A percentile compares a stretch with the other conserved stretches of the same genome.
Conservation (phyloP, 2,329 filamentous ascomycete species). For the Ophiostoma montium region DNA sequence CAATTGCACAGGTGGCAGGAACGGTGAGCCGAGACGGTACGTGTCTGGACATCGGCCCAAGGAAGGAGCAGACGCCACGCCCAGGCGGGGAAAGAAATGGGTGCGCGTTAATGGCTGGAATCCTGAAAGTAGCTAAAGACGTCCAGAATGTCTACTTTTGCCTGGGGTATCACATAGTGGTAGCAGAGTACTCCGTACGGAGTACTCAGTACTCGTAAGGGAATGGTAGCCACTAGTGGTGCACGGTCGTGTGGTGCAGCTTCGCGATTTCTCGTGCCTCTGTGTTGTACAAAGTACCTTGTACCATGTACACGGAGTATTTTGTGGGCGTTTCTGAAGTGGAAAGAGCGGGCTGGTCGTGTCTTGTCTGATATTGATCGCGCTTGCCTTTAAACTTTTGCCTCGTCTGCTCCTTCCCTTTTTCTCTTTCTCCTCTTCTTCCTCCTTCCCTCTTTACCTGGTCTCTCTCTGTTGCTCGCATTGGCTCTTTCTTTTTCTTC, state of each 20-base stretch:
- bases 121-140: no score
- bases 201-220: no score
- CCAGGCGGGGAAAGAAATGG: not conserved
- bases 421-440: not conserved
- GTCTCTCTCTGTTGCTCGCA: not conserved
- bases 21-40: not conserved
- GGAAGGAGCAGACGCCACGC: not conserved
- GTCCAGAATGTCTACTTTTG: not conserved
- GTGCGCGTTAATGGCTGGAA: not conserved
- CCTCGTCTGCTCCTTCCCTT: not conserved
- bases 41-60: not conserved
- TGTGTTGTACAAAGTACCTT: constrained; percentile 10
- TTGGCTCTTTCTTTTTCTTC: not conserved
- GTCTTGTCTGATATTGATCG: constrained; percentile 8
- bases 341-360: constrained; percentile 8
- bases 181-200: constrained; percentile 7
- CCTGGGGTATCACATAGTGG: not conserved
- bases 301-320: constrained; percentile 11
- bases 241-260: not conserved
- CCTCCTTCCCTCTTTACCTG: not conserved
- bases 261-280: no score
- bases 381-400: constrained; percentile 5
- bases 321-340: constrained; percentile 9
- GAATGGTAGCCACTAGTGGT: constrained; percentile 8
- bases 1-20: not conserved